Conservation (phyloP, 2,329 filamentous ascomycete genomes). For the Aspergillus persii region DNA sequence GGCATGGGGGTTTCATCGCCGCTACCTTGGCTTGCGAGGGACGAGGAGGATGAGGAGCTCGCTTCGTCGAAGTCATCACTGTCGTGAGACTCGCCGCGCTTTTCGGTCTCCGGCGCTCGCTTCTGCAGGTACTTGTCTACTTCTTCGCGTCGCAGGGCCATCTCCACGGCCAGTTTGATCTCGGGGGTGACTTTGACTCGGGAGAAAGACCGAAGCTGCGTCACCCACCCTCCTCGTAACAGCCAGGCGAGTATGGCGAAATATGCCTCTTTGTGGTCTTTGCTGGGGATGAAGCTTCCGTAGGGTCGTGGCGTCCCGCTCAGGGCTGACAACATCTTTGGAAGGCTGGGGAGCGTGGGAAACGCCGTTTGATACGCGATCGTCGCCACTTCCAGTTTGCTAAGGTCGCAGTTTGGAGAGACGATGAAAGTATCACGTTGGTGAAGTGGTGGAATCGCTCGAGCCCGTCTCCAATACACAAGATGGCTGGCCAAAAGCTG, state of each 20-base stretch:
- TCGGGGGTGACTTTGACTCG: conserved; percentile 83
- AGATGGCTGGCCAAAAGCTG: conserved; percentile 88
- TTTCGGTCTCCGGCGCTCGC: conserved; percentile 1
- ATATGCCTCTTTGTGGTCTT: conserved; percentile 82
- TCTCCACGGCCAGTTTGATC: conserved; percentile 76
- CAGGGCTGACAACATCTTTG: conserved; percentile 82
- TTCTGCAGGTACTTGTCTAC: conserved; percentile 44
- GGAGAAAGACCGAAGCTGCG: conserved; percentile 85
- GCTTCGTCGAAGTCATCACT: conserved; percentile 24
- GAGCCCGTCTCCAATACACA: conserved; percentile 91
- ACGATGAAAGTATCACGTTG: conserved; percentile 87
- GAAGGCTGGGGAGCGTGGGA: conserved; percentile 75
- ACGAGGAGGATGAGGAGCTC: conserved; percentile 40
- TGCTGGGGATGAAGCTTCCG: conserved; percentile 78
- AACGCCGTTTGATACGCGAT: conserved; percentile 74
- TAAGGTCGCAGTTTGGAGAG: conserved; percentile 81
- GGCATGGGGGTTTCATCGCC: conserved; percentile 39
- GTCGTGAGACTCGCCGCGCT: background rate
- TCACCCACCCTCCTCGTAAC: conserved; percentile 88
- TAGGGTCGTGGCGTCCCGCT: conserved; percentile 79
- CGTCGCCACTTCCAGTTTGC: conserved; percentile 66
- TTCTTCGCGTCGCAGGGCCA: conserved; percentile 66
- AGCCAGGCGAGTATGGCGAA: conserved; percentile 92
- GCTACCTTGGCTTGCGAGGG: conserved; percentile 38
- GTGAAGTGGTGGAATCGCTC: conserved; percentile 86